Evolutionary conservation across 2,329 filamentous ascomycete species (phyloP).

Genomic region (Sporothrix sp.): DNA sequence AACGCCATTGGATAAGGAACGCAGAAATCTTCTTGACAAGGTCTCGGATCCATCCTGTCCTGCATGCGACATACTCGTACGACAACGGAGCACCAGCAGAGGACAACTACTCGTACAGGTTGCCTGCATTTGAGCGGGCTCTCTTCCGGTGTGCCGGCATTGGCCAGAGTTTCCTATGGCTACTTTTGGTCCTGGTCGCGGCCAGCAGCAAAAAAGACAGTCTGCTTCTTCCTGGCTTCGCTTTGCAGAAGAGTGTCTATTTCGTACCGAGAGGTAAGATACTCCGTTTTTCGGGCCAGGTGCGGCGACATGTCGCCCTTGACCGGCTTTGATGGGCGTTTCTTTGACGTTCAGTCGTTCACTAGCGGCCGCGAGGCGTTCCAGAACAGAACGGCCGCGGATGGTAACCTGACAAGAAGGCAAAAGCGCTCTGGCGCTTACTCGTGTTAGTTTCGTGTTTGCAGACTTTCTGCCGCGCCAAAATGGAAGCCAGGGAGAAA

Average conservation of each 20-base stretch:
- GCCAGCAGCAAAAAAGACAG: too few species aligned
- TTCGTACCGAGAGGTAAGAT: too few species aligned
- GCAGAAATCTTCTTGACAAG: neutral
- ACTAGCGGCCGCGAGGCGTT: neutral
- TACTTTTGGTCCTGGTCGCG: neutral
- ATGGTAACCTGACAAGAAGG: neutral
- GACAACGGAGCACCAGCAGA: neutral
- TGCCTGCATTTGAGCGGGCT: neutral
- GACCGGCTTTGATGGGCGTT: too few species aligned
- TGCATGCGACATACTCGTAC: constrained; percentile 5
- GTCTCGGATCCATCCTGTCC: neutral
- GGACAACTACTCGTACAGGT: neutral
- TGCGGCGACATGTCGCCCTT: too few species aligned
- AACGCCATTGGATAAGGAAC: too few species aligned
- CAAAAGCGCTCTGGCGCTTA: neutral
- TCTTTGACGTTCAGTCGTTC: neutral
- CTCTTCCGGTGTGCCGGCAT: neutral
- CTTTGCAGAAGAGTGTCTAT: too few species aligned
- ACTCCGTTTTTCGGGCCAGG: too few species aligned
- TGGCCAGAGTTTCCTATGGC: neutral
- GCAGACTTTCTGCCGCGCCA: too few species aligned
- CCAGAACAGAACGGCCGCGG: neutral
- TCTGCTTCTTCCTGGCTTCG: too few species aligned
- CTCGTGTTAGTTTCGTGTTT: too few species aligned
- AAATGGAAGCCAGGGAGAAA: too few species aligned